Evolutionary conservation across 2,329 filamentous ascomycete species (phyloP).

Genomic region (Fusarium sp.): DNA sequence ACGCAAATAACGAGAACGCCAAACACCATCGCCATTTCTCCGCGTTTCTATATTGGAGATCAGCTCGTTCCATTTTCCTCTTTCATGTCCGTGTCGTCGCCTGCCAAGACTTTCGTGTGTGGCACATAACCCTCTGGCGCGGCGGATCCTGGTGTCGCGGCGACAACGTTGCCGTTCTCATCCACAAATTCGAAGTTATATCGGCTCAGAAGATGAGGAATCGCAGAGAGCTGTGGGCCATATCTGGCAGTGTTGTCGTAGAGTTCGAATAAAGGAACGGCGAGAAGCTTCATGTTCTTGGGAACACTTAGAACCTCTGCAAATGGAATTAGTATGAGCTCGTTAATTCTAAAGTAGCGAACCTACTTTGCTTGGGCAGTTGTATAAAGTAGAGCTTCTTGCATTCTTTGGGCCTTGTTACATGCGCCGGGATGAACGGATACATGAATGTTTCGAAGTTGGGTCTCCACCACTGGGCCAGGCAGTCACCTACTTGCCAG

Average conservation of each 20-base stretch:
- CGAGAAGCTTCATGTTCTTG: slow-evolving; percentile 99
- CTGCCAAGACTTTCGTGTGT: slow-evolving; percentile 75
- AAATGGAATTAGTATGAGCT: slow-evolving; percentile 10
- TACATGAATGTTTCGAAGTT: slow-evolving; percentile 99
- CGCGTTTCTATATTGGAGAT: slow-evolving; percentile 38
- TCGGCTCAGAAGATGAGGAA: slow-evolving; percentile 91
- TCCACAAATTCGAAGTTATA: slow-evolving; percentile 99
- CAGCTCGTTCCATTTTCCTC: slow-evolving; percentile 58
- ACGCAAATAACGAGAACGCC: slow-evolving; percentile 47
- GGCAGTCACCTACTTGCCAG: slow-evolving; percentile 94
- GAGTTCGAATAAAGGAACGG: slow-evolving; percentile 95
- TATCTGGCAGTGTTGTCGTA: slow-evolving; percentile 98
- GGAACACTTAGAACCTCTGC: slow-evolving; percentile 94
- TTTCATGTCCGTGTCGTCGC: slow-evolving; percentile 73
- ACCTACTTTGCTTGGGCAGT: slow-evolving; percentile 85
- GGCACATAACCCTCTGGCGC: slow-evolving; percentile 70
- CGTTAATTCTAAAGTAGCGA: neutral
- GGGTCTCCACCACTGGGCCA: slow-evolving; percentile 98
- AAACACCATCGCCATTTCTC: slow-evolving; percentile 55
- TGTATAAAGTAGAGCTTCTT: slow-evolving; percentile 99
- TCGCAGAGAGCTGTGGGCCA: slow-evolving; percentile 94
- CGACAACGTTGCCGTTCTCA: slow-evolving; percentile 88
- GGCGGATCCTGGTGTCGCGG: slow-evolving; percentile 81
- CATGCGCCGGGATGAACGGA: slow-evolving; percentile 95
- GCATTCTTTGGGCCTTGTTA: slow-evolving; percentile 97